Evolutionary conservation across 2,329 filamentous ascomycete species (phyloP).

Genomic region (Pseudocercospora musae): DNA sequence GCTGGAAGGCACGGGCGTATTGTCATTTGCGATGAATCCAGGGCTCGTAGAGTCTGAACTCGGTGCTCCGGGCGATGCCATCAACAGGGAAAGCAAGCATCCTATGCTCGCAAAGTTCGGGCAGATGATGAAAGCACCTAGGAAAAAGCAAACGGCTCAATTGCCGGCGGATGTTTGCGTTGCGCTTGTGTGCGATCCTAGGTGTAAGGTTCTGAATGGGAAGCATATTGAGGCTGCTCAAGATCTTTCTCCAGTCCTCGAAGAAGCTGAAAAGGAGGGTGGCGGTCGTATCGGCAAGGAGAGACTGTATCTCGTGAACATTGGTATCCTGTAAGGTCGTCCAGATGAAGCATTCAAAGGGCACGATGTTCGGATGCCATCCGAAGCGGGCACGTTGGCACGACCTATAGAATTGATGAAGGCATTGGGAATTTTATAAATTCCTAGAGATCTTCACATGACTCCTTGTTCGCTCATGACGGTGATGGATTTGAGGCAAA

Average conservation of each 20-base stretch:
- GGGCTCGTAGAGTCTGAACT: slow-evolving; percentile 22
- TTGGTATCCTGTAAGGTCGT: neutral
- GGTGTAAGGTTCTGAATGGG: neutral
- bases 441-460: no score
- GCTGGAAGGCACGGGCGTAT: slow-evolving; percentile 20
- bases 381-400: neutral
- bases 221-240: neutral
- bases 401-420: neutral
- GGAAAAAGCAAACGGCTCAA: neutral
- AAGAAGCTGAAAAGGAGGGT: neutral
- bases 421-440: no score
- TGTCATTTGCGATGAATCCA: slow-evolving; percentile 23
- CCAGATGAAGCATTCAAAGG: neutral
- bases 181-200: neutral
- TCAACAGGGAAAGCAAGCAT: slow-evolving; percentile 13
- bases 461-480: no score
- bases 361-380: neutral
- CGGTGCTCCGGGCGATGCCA: slow-evolving; percentile 12
- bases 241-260: neutral
- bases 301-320: neutral
- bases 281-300: neutral
- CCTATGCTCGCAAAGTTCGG: neutral
- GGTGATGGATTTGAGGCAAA: no score
- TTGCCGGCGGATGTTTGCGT: neutral
- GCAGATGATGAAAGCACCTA: neutral